A percentile compares a stretch with the other conserved stretches of the same genome.
These are phyloP conservation scores for Exophiala dermatitidis DNA, from an alignment of 2,329 filamentous ascomycete species.

Conservation along the genomic window DNA sequence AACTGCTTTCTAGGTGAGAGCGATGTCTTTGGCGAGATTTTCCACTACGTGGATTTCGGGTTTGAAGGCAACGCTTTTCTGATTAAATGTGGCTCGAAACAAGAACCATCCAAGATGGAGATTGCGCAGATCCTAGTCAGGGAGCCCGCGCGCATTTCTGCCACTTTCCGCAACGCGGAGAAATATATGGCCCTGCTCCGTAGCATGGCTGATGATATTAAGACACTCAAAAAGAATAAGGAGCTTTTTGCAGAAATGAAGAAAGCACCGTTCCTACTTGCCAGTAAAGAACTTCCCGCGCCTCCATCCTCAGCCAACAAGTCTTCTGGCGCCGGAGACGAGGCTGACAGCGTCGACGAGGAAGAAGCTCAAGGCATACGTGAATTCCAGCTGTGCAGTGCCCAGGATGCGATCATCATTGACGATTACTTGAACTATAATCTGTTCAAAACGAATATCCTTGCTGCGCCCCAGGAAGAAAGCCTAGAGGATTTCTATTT, in stretches of 20 bases:
- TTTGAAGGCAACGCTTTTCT: slow-evolving; percentile 80
- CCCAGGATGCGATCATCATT: slow-evolving; percentile 66
- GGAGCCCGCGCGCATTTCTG: slow-evolving; percentile 74
- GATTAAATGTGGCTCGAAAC: slow-evolving; percentile 80
- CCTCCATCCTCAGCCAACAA: slow-evolving; percentile 21
- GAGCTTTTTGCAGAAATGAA: slow-evolving; percentile 70
- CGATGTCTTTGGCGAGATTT: slow-evolving; percentile 75
- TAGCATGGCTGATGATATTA: slow-evolving; percentile 66
- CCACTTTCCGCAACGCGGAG: slow-evolving; percentile 69
- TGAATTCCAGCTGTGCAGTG: slow-evolving; percentile 69
- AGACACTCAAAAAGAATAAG: slow-evolving; percentile 68
- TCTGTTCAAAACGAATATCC: slow-evolving; percentile 74
- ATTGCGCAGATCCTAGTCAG: slow-evolving; percentile 75
- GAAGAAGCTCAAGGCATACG: slow-evolving; percentile 61
- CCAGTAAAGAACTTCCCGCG: slow-evolving; percentile 63
- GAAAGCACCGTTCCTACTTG: slow-evolving; percentile 68
- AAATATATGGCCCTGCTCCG: slow-evolving; percentile 81
- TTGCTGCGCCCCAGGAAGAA: slow-evolving; percentile 88
- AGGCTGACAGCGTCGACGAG: slow-evolving; percentile 44
- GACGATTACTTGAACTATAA: slow-evolving; percentile 87
- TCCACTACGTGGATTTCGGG: slow-evolving; percentile 95
- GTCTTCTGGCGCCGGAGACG: slow-evolving; percentile 34
- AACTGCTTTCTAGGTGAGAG: slow-evolving; percentile 72
- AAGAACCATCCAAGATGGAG: slow-evolving; percentile 79
- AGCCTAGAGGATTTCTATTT: slow-evolving; percentile 75